Conservation (phyloP, 176 grass and related monocot genomes). For the Urochloa ruziziensis region DNA sequence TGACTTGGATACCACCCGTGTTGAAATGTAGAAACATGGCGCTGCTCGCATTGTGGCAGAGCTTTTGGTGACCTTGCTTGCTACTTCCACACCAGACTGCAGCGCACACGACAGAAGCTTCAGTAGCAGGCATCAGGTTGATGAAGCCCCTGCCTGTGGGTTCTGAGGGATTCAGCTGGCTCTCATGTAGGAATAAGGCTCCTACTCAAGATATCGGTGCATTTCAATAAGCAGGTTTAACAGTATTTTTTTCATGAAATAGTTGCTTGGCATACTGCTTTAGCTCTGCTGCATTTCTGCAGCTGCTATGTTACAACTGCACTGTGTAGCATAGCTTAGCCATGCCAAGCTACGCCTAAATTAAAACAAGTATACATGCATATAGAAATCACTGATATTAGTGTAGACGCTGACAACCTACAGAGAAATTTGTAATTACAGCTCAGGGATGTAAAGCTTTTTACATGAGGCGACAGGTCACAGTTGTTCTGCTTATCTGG, state of each 20-base stretch:
- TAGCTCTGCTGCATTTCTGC: constrained; percentile 30
- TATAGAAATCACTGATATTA: constrained; percentile 72
- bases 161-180: constrained; percentile 13
- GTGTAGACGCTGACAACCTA: constrained; percentile 58
- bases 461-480: constrained; percentile 42
- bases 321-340: constrained; percentile 35
- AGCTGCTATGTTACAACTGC: constrained; percentile 27
- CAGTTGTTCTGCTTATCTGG: constrained; percentile 20
- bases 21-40: constrained; percentile 12
- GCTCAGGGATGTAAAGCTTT: constrained; percentile 72
- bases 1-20: constrained; percentile 2
- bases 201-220: constrained; percentile 16
- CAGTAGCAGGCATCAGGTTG: neutral
- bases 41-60: constrained; percentile 21
- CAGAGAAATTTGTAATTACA: constrained; percentile 46
- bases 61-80: constrained; percentile 39
- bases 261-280: constrained; percentile 5
- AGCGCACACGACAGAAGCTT: constrained; percentile 21
- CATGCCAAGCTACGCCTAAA: constrained; percentile 35
- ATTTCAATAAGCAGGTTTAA: constrained; percentile 47
- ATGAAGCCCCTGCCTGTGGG: constrained; percentile 7
- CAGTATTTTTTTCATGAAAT: constrained; percentile 15
- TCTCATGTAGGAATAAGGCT: constrained; percentile 45
- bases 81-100: constrained; percentile 21
- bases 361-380: constrained; percentile 49